Base-by-base conservation (phyloP, 2,329 filamentous ascomycete genomes). In the Penicillium sp. region DNA sequence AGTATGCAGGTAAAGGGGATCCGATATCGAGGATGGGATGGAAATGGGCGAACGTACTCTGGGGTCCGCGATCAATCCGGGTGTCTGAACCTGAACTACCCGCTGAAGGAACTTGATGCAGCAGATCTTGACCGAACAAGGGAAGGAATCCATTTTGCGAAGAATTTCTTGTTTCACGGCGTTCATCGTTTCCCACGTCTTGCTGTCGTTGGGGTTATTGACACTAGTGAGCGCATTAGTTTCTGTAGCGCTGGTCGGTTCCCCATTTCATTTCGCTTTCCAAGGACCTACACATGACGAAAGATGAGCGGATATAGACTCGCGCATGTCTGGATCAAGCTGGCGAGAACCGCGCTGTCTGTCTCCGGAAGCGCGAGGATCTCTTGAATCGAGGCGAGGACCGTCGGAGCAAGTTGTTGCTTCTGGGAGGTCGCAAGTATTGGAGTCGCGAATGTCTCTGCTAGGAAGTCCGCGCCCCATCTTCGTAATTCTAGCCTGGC, bases 71-170 rank as follows among this genome's bases (percentile, higher is more conserved):
- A 88, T 86, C 49, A 85, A 73, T 40, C 88, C 88, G n/a, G 85
- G 83, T 9, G 89, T 96, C 70, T 98, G 91, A 13, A 90, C 88
- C 56, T 96, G 80, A 39, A 98, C 86, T 39, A 97, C 88, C 54
- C 88, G 84, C 73, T 98, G 91, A 34, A 89, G 85, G 68, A 98
- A 98, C 70, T 98, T 98, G 77, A 97, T 85, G 73, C 93, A 97
- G 76, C 90, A 95, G 67, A 97, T 85, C 60, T 85, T 85, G 54
- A 97, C 81, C 3, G 88, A 85, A 9, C 85, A 78, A 11, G 81
- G 74, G 13, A 88, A 84, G 38, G 76, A 80, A 59, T 96, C 91
- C 91, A 94, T 96, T 62, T 93, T 83, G 50, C 82, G 83, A 51
- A 98, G 71, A 57, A 98, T 93, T 60, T 84, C 86, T 47, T 86